These are phyloP conservation scores for Coelastrella sp. DNA, from an alignment of 139 green algal genomes.

Conservation along the genomic window DNA sequence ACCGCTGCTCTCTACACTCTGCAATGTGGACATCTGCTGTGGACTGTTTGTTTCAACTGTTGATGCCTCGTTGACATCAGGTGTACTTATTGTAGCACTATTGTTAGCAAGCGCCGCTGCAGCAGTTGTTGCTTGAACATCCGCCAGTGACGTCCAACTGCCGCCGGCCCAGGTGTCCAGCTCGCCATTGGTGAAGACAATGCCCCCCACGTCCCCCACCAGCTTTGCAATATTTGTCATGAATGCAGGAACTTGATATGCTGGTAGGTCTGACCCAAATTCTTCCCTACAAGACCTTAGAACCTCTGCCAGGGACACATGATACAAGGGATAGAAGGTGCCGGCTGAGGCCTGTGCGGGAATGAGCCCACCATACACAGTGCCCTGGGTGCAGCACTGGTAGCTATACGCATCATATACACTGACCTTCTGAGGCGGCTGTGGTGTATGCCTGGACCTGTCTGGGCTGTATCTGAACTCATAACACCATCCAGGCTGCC, in stretches of 20 bases:
- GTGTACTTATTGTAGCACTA: neutral
- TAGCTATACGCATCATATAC: neutral
- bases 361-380: neutral
- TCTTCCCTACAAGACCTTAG: neutral
- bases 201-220: neutral
- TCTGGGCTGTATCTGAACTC: neutral
- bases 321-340: neutral
- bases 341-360: neutral
- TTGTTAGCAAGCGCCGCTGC: neutral
- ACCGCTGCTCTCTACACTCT: neutral
- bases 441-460: neutral
- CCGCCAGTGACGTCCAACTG: neutral
- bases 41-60: neutral
- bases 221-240: neutral
- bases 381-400: constrained; percentile 18
- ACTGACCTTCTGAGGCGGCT: neutral
- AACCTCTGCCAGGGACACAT: neutral
- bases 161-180: constrained; percentile 24
- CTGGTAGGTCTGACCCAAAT: neutral
- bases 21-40: neutral
- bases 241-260: neutral
- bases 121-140: neutral
- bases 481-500: neutral
- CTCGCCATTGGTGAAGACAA: constrained; percentile 42
- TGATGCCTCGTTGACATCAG: neutral